phyloP scores from a whole-genome alignment of 2,329 filamentous ascomycete species.

The Fusarium chaquense region DNA sequence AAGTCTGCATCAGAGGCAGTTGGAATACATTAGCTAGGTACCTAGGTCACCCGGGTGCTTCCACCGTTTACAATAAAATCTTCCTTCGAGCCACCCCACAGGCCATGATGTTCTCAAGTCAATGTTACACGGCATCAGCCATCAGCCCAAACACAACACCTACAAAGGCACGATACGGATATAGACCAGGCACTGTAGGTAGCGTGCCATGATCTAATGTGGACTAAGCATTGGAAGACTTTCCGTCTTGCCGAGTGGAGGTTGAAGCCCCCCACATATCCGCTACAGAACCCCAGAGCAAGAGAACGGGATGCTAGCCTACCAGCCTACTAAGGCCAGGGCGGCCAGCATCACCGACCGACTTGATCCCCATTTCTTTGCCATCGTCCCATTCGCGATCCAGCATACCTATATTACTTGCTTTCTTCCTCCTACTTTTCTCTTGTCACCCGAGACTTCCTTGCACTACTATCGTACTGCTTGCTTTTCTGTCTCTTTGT shows the following conservation, averaged over 20 bases:
- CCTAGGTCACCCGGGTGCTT: neutral
- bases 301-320: constrained; percentile 40
- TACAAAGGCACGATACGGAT: neutral
- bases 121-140: constrained; percentile 18
- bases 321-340: constrained; percentile 43
- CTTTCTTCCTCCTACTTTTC: constrained; percentile 18
- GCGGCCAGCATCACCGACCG: constrained; percentile 46
- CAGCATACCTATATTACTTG: constrained; percentile 28
- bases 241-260: constrained; percentile 33
- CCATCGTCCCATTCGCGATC: constrained; percentile 48
- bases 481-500: constrained; percentile 12
- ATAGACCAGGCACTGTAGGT: constrained; percentile 1
- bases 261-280: constrained; percentile 31
- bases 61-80: neutral
- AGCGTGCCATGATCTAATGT: neutral
- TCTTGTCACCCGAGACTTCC: constrained; percentile 6
- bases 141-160: neutral
- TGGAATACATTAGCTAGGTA: neutral
- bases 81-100: neutral
- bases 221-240: constrained; percentile 19
- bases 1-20: too few relatives aligned
- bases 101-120: neutral
- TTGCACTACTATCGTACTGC: constrained; percentile 28
- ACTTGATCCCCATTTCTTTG: constrained; percentile 41
- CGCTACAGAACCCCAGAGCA: constrained; percentile 33